phyloP scores from a whole-genome alignment of 192 early-diverging fungal genomes.

The Entophlyctis luteolus region DNA sequence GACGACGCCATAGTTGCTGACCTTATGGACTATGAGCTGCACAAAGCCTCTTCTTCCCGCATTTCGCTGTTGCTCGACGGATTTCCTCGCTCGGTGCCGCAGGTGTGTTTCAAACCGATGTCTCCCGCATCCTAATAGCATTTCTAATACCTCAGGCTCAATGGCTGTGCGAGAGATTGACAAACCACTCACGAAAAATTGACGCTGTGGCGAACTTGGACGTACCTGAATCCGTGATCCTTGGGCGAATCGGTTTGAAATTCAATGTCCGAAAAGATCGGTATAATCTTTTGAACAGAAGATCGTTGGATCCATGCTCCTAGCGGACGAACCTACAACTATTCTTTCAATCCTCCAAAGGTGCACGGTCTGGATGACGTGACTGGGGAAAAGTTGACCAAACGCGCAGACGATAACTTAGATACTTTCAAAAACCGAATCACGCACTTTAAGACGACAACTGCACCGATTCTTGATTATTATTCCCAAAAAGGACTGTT shows the following conservation, averaged over 20 bases:
- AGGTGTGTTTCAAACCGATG: too few species aligned
- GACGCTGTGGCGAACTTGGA: constrained; percentile 75
- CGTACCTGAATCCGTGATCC: constrained; percentile 68
- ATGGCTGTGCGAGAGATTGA: constrained; percentile 13
- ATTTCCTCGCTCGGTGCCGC: constrained; percentile 82
- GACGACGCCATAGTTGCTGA: constrained; percentile 67
- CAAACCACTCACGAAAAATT: not conserved
- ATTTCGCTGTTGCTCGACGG: constrained; percentile 43
- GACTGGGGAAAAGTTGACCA: constrained; percentile 87
- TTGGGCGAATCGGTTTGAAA: constrained; percentile 86
- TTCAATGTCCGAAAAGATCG: too few species aligned
- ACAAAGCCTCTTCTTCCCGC: constrained; percentile 22
- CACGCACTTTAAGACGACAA: constrained; percentile 70
- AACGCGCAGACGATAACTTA: constrained; percentile 80
- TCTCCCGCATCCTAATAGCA: too few species aligned
- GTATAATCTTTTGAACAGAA: too few species aligned
- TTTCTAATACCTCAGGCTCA: constrained; percentile 84
- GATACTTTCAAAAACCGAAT: constrained; percentile 49
- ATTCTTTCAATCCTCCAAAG: constrained; percentile 89
- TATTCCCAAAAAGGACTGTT: constrained; percentile 66
- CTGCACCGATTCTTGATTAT: constrained; percentile 81
- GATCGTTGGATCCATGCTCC: constrained; percentile 89
- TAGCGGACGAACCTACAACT: constrained; percentile 86
- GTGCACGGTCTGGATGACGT: constrained; percentile 76
- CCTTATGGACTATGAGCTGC: constrained; percentile 63